These are phyloP conservation scores for Phytophthora ramorum DNA, from an alignment of 352 stramenopile species.

Conservation along the genomic window DNA sequence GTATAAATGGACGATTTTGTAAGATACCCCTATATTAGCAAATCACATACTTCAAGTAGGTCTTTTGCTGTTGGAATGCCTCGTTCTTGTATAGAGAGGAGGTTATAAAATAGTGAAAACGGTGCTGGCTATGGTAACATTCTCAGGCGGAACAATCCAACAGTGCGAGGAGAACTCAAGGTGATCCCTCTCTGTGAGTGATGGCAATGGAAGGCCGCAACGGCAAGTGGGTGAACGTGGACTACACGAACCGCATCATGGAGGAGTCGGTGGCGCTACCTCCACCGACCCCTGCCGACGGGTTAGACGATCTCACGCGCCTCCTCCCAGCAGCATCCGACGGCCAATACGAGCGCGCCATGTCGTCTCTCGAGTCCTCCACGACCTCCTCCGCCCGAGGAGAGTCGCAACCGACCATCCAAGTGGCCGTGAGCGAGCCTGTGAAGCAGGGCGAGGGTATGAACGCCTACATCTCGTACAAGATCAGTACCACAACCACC, in stretches of 20 bases:
- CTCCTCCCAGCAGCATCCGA: conserved; percentile 20
- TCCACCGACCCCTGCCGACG: neutral
- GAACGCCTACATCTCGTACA: conserved; percentile 98
- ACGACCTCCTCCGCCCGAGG: conserved; percentile 5
- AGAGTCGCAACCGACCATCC: conserved; percentile 46
- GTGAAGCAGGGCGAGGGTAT: conserved; percentile 97
- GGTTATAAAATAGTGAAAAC: neutral
- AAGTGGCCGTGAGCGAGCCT: conserved; percentile 94
- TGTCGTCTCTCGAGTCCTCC: conserved; percentile 10
- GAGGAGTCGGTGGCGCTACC: conserved; percentile 49
- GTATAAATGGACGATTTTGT: neutral
- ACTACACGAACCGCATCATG: conserved; percentile 78
- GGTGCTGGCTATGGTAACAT: conserved; percentile 9
- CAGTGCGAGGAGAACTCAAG: neutral
- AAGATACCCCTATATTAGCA: neutral
- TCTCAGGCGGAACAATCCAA: conserved; percentile 27
- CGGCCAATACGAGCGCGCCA: conserved; percentile 2
- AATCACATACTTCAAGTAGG: too few species aligned
- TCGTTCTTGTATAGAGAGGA: neutral
- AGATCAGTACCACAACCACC: conserved; percentile 86
- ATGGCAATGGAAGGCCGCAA: conserved; percentile 62
- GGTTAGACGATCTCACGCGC: conserved; percentile 19
- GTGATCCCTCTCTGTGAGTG: neutral
- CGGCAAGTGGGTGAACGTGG: conserved; percentile 90
- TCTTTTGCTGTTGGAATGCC: too few species aligned